Evolutionary conservation across 1,139 yeast genomes (phyloP), one percentile per base, ranked within the genome.

Genomic region (Pichia sp.): DNA sequence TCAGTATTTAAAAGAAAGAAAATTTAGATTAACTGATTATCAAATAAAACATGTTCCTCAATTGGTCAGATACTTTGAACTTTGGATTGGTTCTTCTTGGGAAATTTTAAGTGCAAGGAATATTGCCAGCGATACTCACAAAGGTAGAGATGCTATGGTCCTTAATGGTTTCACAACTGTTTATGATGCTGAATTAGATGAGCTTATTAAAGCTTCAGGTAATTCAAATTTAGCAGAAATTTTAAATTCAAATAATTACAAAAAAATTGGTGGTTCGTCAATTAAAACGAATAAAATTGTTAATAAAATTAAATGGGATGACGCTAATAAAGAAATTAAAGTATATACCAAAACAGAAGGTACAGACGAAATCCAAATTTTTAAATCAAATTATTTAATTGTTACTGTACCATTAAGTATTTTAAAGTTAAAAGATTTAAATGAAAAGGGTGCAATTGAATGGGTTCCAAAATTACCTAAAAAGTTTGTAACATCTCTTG

Each of bases 341-440:
- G 59, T 67, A 6, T 40, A 27, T 28, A 30, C 45, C 2, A 50
- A 44, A 20, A 55, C 64, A 22, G 6, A 38, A 1, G 50, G 49
- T 1, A 28, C 11, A 4, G 8, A 6, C 5, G 48, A 57, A 4
- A 63, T 64, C 11, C 62, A 64, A 27, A 53, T 39, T 2, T 66
- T 57, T 48, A 51, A 51, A 8, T 73, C 80, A 42, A 75, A 79
- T 39, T 79, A 79, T 54, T 66, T 79, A 26, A 68, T 87, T 11
- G 80, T 86, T 4, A 78, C 95, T 0, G 78, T 81, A n/a, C 96
- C 96, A 0, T 78, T 82, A 47, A 81, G 90, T 41, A 69, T 84
- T n/a, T 66, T 87, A 35, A 73, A 69, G 7, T 52, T 70, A 7
- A 56, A 63, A 0, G 68, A 56, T 50, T 37, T 42, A 16, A 60